Conservation (phyloP, 2,329 filamentous ascomycete genomes). For the Colletotrichum orbiculare region DNA sequence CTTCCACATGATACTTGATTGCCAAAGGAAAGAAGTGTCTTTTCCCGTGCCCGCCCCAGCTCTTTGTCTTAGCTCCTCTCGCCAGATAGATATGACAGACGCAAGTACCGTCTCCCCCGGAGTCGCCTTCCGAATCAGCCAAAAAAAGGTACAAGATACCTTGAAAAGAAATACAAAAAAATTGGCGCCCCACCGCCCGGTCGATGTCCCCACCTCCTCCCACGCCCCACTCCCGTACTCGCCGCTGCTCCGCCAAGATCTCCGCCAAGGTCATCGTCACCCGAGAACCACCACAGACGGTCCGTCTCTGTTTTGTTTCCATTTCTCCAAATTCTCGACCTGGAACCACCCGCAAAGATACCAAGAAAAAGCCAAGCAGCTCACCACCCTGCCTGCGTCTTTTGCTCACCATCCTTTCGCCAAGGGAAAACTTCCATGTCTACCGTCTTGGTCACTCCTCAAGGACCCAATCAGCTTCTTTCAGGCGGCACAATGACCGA, state of each 20-base stretch:
- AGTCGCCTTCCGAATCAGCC: too few species aligned
- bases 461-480: slow-evolving; percentile 24
- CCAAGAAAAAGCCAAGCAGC: slow-evolving; percentile 18
- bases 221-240: slow-evolving; percentile 29
- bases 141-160: too few species aligned
- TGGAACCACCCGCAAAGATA: slow-evolving; percentile 14
- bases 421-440: slow-evolving; percentile 31
- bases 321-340: slow-evolving; percentile 11
- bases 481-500: slow-evolving; percentile 34
- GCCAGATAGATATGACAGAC: too few species aligned
- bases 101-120: too few species aligned
- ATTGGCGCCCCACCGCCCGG: slow-evolving; percentile 11
- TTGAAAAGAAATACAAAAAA: not conserved
- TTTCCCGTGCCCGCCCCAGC: too few species aligned
- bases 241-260: slow-evolving; percentile 35
- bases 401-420: slow-evolving; percentile 29
- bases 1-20: not conserved
- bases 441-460: slow-evolving; percentile 25
- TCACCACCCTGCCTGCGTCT: slow-evolving; percentile 32
- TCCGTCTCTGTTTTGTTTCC: slow-evolving; percentile 13
- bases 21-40: not conserved
- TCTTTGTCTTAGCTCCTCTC: too few species aligned
- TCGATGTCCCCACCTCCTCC: slow-evolving; percentile 16
- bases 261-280: slow-evolving; percentile 37
- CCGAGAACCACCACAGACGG: slow-evolving; percentile 34